Percentiles rank a stretch among this genome's conserved stretches.
Evolutionary conservation across 2,329 filamentous ascomycete species (phyloP).

Genomic region (Colletotrichum falcatum): DNA sequence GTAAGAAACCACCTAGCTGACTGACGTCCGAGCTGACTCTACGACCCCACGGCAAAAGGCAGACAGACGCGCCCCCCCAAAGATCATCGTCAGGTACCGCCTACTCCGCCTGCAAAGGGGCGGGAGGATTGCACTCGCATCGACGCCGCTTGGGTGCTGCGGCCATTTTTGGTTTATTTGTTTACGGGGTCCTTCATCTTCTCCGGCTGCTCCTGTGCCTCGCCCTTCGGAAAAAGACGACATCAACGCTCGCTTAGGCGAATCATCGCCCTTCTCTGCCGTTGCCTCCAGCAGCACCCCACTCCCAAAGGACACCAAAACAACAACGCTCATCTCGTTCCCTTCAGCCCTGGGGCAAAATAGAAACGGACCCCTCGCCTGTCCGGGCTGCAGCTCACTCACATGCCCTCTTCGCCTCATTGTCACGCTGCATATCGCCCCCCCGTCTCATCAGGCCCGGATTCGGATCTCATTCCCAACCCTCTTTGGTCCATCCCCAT

Average conservation of each 20-base stretch:
- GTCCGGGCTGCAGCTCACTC: not conserved
- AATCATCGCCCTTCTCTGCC: not conserved
- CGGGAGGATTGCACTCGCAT: not conserved
- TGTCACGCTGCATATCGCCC: not conserved
- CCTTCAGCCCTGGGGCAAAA: not conserved
- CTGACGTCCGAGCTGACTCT: not conserved
- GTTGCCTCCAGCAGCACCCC: not conserved
- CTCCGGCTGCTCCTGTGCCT: not conserved
- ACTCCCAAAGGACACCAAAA: not conserved
- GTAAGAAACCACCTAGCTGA: not conserved
- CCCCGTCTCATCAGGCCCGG: not conserved
- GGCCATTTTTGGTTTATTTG: not conserved
- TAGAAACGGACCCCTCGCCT: not conserved
- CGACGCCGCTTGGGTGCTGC: not conserved
- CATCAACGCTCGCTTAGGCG: not conserved
- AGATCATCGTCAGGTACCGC: not conserved
- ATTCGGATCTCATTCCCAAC: not conserved
- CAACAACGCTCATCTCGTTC: not conserved
- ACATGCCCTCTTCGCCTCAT: not conserved
- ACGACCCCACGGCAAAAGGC: not conserved
- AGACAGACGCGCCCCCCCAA: not conserved
- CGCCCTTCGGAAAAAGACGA: not conserved
- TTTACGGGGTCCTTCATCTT: not conserved
- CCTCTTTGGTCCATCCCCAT: not conserved
- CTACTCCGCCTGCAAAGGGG: not conserved